These are phyloP conservation scores for Termitomyces sp. DNA, from an alignment of 768 basidiomycete genomes.

Conservation along the genomic window DNA sequence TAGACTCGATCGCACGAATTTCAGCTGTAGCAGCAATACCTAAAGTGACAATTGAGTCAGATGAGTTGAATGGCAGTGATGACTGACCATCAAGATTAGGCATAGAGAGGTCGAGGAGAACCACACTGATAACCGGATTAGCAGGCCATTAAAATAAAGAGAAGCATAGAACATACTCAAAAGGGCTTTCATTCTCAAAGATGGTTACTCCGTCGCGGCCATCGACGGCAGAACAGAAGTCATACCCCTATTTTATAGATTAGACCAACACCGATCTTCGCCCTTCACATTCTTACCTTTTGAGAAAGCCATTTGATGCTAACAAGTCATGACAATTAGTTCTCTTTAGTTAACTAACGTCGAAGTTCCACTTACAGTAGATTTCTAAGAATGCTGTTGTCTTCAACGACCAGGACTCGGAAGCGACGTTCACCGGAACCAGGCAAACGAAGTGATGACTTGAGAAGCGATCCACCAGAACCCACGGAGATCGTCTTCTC, in stretches of 20 bases:
- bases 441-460: slow-evolving; percentile 54
- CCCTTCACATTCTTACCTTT: slow-evolving; percentile 32
- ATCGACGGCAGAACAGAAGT: slow-evolving; percentile 75
- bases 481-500: slow-evolving; percentile 47
- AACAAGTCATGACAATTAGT: slow-evolving; percentile 4
- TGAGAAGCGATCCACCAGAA: slow-evolving; percentile 62
- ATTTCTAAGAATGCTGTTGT: slow-evolving; percentile 80
- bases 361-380: slow-evolving; percentile 60
- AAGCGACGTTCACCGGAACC: slow-evolving; percentile 39
- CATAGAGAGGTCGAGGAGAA: slow-evolving; percentile 90
- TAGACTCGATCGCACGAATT: slow-evolving; percentile 71
- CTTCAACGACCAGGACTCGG: slow-evolving; percentile 83
- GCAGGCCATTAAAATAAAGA: background rate
- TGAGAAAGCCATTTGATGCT: slow-evolving; percentile 63
- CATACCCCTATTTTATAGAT: slow-evolving; percentile 46
- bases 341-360: background rate
- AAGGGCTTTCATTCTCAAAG: slow-evolving; percentile 69
- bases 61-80: background rate
- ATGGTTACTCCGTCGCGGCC: slow-evolving; percentile 79
- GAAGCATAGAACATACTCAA: slow-evolving; percentile 64
- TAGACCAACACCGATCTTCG: background rate
- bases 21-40: slow-evolving; percentile 79
- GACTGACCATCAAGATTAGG: slow-evolving; percentile 79
- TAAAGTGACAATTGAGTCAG: slow-evolving; percentile 17
- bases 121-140: slow-evolving; percentile 47